Percentiles rank a stretch among this genome's conserved stretches.
These are phyloP conservation scores for Globisporangium apiculatum DNA, from an alignment of 352 stramenopile genomes.

Conservation along the genomic window DNA sequence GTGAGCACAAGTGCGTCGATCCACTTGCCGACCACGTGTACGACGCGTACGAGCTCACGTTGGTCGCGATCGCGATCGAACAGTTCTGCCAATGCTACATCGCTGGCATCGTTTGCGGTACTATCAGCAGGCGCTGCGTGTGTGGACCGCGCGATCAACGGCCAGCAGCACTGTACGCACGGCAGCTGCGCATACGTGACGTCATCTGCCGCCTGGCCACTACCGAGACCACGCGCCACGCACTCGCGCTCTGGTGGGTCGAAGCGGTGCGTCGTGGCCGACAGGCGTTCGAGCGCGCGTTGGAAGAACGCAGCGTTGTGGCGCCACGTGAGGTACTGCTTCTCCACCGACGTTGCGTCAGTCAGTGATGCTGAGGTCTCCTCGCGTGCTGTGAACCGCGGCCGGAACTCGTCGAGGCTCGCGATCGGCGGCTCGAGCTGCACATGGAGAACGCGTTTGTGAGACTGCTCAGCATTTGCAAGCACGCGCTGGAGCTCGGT, in stretches of 20 bases:
- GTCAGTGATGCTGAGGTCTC: too few relatives aligned
- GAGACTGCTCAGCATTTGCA: slow-evolving; percentile 1
- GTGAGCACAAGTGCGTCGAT: slow-evolving; percentile 16
- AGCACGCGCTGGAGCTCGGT: slow-evolving; percentile 18
- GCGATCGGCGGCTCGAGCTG: slow-evolving; percentile 18
- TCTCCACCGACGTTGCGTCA: slow-evolving; percentile 9
- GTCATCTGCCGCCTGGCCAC: background rate
- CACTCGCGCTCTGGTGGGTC: background rate
- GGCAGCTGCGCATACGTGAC: background rate
- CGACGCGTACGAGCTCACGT: background rate
- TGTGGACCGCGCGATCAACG: slow-evolving; percentile 8
- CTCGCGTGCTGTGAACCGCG: background rate
- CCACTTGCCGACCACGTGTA: slow-evolving; percentile 15
- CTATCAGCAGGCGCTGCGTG: background rate
- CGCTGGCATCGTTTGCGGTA: background rate
- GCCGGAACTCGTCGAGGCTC: slow-evolving; percentile 20
- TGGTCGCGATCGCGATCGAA: background rate
- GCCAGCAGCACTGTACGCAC: slow-evolving; percentile 22
- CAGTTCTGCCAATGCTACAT: background rate
- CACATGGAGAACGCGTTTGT: slow-evolving; percentile 22
- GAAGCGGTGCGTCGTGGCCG: background rate
- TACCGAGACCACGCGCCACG: background rate
- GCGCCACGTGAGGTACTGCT: slow-evolving; percentile 17
- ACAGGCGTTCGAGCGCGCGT: background rate
- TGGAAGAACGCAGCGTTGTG: slow-evolving; percentile 15